Evolutionary conservation across 768 basidiomycete genomes (phyloP).

Genomic region (Boletus speciosus): DNA sequence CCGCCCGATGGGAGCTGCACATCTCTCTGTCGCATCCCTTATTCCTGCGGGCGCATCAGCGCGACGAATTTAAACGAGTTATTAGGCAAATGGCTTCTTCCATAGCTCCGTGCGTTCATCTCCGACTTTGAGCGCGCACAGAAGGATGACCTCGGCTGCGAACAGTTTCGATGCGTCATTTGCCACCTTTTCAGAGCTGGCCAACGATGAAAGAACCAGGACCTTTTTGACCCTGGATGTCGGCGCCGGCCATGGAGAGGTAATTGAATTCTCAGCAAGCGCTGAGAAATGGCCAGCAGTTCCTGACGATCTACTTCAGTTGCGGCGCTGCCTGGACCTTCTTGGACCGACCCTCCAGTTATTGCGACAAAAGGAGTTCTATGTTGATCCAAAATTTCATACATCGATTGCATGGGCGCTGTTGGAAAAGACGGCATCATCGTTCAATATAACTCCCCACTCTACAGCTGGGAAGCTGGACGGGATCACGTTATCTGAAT

Average conservation of each 20-base stretch:
- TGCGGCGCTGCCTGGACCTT: constrained; percentile 50
- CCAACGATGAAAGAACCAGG: constrained; percentile 78
- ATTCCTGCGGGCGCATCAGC: constrained; percentile 75
- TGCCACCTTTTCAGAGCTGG: constrained; percentile 62
- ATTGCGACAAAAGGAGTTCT: constrained; percentile 77
- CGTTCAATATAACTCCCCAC: constrained; percentile 4
- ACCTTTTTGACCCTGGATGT: constrained; percentile 79
- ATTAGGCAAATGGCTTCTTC: constrained; percentile 51
- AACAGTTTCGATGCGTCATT: constrained; percentile 72
- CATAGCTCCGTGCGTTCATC: constrained; percentile 41
- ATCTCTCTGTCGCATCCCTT: constrained; percentile 83
- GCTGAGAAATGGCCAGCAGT: neutral
- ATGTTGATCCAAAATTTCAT: constrained; percentile 79
- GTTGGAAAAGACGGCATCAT: constrained; percentile 36
- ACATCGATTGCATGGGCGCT: constrained; percentile 87
- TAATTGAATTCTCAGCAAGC: constrained; percentile 30
- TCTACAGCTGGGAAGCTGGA: neutral
- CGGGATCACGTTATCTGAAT: neutral
- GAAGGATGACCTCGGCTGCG: constrained; percentile 7
- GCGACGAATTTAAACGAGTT: constrained; percentile 63
- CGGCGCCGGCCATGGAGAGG: constrained; percentile 81
- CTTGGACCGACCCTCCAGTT: constrained; percentile 55
- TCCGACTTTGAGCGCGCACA: neutral
- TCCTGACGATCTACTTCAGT: constrained; percentile 40
- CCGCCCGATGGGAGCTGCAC: constrained; percentile 53